Conservation (phyloP, 805 yeast genomes). For the Pichia deserticola region DNA sequence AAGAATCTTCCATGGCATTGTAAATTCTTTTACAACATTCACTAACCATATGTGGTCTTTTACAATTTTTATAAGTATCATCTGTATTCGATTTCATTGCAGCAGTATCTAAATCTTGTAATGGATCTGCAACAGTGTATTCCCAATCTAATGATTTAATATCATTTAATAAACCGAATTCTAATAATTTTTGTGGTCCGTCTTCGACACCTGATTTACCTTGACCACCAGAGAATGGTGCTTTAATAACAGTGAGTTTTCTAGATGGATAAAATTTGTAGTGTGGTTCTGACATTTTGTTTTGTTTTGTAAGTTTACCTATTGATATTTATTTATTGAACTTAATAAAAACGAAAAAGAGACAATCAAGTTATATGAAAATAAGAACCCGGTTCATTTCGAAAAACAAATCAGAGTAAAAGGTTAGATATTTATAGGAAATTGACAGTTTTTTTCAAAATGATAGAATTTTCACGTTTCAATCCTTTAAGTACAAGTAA, state of each 20-base stretch:
- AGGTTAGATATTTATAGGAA: too few species aligned
- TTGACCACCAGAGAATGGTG: conserved; percentile 96
- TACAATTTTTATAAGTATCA: conserved; percentile 51
- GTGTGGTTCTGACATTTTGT: conserved; percentile 12
- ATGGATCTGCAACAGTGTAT: conserved; percentile 44
- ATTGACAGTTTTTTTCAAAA: too few species aligned
- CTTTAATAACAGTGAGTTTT: conserved; percentile 64
- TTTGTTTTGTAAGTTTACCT: not conserved
- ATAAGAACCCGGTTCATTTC: too few species aligned
- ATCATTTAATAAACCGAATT: conserved; percentile 61
- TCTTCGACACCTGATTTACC: conserved; percentile 88
- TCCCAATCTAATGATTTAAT: conserved; percentile 69
- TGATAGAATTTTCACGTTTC: too few species aligned
- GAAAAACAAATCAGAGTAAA: too few species aligned
- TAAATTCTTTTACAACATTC: conserved; percentile 60
- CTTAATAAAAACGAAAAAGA: too few species aligned
- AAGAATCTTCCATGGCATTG: conserved; percentile 47
- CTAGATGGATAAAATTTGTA: conserved; percentile 50
- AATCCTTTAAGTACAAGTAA: too few species aligned
- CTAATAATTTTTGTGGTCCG: conserved; percentile 79
- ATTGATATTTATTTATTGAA: too few species aligned
- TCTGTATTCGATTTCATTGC: conserved; percentile 32
- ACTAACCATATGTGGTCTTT: conserved; percentile 73
- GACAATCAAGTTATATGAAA: too few species aligned
- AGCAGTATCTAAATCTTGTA: conserved; percentile 41